phyloP scores from a whole-genome alignment of 2,329 filamentous ascomycete species.

The Onygena corvina region DNA sequence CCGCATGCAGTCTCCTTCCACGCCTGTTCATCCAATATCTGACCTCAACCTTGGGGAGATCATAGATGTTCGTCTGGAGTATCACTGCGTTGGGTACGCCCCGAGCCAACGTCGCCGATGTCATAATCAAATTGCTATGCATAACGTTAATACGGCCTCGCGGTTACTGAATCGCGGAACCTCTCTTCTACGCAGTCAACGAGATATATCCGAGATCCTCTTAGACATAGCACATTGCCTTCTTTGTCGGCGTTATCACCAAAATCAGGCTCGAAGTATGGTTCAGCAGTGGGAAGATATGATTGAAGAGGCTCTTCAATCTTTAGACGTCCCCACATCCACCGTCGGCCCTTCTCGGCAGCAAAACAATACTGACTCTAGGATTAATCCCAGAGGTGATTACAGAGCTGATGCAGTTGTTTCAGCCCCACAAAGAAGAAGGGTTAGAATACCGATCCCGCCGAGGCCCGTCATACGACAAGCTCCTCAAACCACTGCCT shows the following conservation, averaged over 20 bases:
- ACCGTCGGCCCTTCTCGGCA: background rate
- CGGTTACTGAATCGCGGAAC: background rate
- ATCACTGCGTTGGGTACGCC: background rate
- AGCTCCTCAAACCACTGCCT: too few relatives aligned
- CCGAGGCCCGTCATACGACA: too few relatives aligned
- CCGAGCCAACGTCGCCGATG: background rate
- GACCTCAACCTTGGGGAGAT: background rate
- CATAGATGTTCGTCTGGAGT: background rate
- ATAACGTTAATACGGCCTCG: background rate
- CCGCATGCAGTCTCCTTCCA: background rate
- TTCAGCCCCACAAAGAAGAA: too few relatives aligned
- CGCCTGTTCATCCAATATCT: background rate
- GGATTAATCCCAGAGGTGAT: too few relatives aligned
- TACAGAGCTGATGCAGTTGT: too few relatives aligned
- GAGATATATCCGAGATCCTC: background rate
- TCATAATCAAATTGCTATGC: background rate
- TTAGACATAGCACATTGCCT: background rate
- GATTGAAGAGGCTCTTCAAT: background rate
- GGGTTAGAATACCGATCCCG: too few relatives aligned
- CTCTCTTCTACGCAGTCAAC: background rate
- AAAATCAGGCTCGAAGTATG: background rate
- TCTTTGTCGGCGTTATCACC: background rate
- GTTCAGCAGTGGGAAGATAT: background rate
- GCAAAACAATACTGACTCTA: background rate
- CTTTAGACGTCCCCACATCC: background rate